Conservation (phyloP, 1,139 yeast species). For the Torulaspora pretoriensis region DNA sequence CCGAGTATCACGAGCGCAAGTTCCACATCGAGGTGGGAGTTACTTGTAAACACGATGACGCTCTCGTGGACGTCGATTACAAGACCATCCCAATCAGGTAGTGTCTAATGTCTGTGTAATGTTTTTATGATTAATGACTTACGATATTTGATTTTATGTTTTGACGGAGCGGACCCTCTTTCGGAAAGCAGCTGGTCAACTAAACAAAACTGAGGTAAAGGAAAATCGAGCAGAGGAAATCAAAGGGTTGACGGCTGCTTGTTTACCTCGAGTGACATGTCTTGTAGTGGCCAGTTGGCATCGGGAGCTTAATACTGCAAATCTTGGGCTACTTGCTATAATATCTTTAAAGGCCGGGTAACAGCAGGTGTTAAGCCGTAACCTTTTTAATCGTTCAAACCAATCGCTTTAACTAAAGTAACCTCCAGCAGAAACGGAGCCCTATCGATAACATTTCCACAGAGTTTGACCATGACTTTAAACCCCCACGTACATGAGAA, state of each 20-base stretch:
- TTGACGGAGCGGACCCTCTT: background rate
- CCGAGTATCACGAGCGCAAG: conserved; percentile 46
- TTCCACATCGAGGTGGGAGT: conserved; percentile 55
- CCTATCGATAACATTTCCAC: background rate
- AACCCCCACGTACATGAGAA: conserved; percentile 32
- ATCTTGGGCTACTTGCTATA: too few species aligned
- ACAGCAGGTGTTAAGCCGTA: too few species aligned
- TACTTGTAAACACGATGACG: conserved; percentile 55
- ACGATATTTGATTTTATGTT: background rate
- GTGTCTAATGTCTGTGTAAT: background rate
- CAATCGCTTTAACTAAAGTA: background rate
- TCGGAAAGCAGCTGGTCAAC: background rate
- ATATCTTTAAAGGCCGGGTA: too few species aligned
- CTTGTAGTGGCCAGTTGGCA: too few species aligned
- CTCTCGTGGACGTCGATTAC: conserved; percentile 58
- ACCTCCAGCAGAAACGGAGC: background rate
- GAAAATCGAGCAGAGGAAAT: too few species aligned
- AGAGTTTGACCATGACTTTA: conserved; percentile 17
- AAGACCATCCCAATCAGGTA: conserved; percentile 39
- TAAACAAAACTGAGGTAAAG: background rate
- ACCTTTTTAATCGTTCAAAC: background rate
- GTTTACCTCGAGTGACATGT: too few species aligned
- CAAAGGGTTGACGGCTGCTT: too few species aligned
- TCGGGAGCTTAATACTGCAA: too few species aligned
- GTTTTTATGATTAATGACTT: conserved; percentile 3